phyloP scores from a whole-genome alignment of 148 eudicot genomes.

The Arbutus unedo region DNA sequence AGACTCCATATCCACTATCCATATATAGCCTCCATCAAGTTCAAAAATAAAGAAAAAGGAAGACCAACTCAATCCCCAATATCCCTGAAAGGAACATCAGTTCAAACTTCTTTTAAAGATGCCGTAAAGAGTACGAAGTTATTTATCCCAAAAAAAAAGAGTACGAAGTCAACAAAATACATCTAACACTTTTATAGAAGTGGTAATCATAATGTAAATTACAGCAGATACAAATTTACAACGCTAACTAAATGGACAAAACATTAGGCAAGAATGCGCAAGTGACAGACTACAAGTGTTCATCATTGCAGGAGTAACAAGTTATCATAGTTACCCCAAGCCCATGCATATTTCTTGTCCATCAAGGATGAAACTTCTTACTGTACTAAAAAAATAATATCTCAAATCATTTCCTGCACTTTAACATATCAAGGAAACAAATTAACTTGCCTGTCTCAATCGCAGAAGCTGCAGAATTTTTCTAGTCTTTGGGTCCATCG shows the following conservation, averaged over 20 bases:
- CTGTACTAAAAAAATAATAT: background rate
- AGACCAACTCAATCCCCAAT: too few relatives aligned
- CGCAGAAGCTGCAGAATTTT: slow-evolving; percentile 45
- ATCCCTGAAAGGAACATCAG: too few relatives aligned
- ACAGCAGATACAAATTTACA: background rate
- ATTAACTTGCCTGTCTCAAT: slow-evolving; percentile 35
- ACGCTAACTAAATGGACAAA: background rate
- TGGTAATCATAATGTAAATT: background rate
- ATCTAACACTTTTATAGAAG: background rate
- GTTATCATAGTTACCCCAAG: background rate
- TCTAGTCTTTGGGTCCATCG: slow-evolving; percentile 43
- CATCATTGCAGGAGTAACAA: background rate
- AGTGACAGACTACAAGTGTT: background rate
- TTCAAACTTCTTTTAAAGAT: too few relatives aligned
- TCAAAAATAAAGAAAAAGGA: too few relatives aligned
- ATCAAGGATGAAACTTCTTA: background rate
- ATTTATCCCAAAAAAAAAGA: too few relatives aligned
- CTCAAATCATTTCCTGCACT: background rate
- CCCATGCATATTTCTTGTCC: background rate
- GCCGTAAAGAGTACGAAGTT: too few relatives aligned
- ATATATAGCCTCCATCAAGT: too few relatives aligned
- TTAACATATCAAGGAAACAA: background rate
- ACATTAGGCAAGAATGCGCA: background rate
- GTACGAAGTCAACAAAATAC: too few relatives aligned
- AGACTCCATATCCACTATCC: too few relatives aligned